A percentile compares a stretch with the other conserved stretches of the same genome.
phyloP scores from a whole-genome alignment of 805 yeast genomes.

The Hanseniaspora thailandica region DNA sequence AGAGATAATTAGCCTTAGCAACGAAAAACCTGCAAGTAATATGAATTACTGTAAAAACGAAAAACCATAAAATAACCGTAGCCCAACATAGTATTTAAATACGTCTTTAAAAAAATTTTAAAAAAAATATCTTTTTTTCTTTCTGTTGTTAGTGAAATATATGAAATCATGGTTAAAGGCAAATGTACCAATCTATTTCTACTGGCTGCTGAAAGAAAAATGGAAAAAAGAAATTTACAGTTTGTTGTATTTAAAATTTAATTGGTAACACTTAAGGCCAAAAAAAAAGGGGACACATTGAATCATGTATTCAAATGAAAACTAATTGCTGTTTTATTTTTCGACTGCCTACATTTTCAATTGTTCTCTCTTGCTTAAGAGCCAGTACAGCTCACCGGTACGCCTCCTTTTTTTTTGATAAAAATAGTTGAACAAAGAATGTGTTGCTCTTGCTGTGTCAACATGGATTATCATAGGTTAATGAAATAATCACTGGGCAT shows the following conservation, averaged over 20 bases:
- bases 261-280: too few relatives aligned
- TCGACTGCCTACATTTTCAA: not conserved
- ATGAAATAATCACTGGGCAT: too few relatives aligned
- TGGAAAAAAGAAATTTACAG: not conserved
- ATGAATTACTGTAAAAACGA: too few relatives aligned
- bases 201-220: not conserved
- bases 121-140: not conserved
- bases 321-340: not conserved
- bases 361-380: not conserved
- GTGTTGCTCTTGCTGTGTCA: too few relatives aligned
- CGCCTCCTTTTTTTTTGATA: too few relatives aligned
- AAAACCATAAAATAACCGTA: too few relatives aligned
- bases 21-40: too few relatives aligned
- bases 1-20: too few relatives aligned
- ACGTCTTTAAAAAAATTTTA: not conserved
- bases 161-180: not conserved
- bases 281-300: not conserved
- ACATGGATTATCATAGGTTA: too few relatives aligned
- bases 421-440: too few relatives aligned
- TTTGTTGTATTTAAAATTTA: not conserved
- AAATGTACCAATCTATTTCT: not conserved
- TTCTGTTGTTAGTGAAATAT: too few relatives aligned
- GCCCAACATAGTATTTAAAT: not conserved
- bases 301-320: not conserved
- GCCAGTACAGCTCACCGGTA: too few relatives aligned